These are phyloP conservation scores for Citrullus mucosospermus DNA, from an alignment of 306 rosid species.

Conservation along the genomic window DNA sequence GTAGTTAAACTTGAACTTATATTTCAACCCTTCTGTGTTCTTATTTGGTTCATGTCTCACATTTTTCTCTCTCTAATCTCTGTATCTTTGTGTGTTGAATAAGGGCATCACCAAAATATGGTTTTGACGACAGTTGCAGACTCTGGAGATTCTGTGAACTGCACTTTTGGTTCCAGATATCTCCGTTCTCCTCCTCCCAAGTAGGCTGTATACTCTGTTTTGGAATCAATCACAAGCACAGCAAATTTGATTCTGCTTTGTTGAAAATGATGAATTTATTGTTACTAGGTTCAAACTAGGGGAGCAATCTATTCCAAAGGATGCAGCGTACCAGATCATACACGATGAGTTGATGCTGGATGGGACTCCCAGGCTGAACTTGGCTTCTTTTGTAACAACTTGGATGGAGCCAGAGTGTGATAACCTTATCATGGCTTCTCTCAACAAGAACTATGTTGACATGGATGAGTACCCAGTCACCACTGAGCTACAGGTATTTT, in stretches of 20 bases:
- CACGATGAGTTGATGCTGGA: slow-evolving; percentile 45
- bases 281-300: slow-evolving; percentile 22
- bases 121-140: slow-evolving; percentile 19
- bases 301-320: slow-evolving; percentile 19
- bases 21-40: not conserved
- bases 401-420: slow-evolving; percentile 85
- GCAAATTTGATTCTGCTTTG: not conserved
- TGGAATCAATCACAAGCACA: no score
- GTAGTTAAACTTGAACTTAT: not conserved
- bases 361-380: slow-evolving; percentile 32
- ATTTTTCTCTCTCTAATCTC: not conserved
- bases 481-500: slow-evolving; percentile 64
- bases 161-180: slow-evolving; percentile 62
- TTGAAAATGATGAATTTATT: not conserved
- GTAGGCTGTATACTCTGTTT: slow-evolving; percentile 12
- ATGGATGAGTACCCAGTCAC: slow-evolving; percentile 96
- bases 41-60: not conserved
- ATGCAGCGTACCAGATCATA: slow-evolving; percentile 41
- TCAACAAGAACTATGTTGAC: slow-evolving; percentile 86
- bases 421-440: slow-evolving; percentile 49
- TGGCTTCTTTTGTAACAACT: slow-evolving; percentile 51
- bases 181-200: slow-evolving; percentile 29
- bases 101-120: not conserved
- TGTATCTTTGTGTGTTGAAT: not conserved
- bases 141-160: slow-evolving; percentile 13